Evolutionary conservation across 768 basidiomycete genomes (phyloP), one percentile per base, ranked within the genome.

Genomic region (Pleurotus tuoliensis): DNA sequence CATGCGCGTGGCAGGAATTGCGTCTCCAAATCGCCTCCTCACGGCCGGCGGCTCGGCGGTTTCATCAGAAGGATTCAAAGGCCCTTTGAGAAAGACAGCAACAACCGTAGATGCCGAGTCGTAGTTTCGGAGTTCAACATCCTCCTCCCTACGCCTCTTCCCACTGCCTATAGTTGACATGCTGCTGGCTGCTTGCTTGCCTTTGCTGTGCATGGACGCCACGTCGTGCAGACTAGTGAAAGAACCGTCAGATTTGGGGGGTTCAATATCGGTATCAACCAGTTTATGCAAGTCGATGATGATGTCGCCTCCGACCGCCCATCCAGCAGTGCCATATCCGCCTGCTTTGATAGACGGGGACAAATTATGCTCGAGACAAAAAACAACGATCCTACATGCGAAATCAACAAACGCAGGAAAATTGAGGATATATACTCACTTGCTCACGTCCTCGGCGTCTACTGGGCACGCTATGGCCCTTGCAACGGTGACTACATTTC

Each of bases 261-360:
- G 63, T 64, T 90, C 88, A 54, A 93, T 84, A 30, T 84, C 81
- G 39, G 90, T 75, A 38, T 87, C 85, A 52, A 76, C 75, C 49
- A 97, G 72, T 62, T 78, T 82, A 63, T 78, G 82, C 47, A 96
- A 71, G 71, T 96, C 94, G 61, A 95, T 70, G 64, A 96, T 85
- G 56, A 96, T 76, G 63, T 95, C 88, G 38, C 94, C 94, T 13
- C 84, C 85, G 54, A 95, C 82, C 47, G 91, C 83, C 89, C 92
- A 93, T 1, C 92, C 94, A 8, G 87, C 91, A 1, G 90, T 94
- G 5, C 93, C 94, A 66, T 90, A 94, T 0, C 94, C 94, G 22
- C 94, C 94, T 1, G 91, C 89, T 67, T 92, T 94, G 63, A 94
- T 80, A 7, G 91, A 93, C 4, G 88, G 82, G 8, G 87, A 84